These are phyloP conservation scores for Ustilago trichophora DNA, from an alignment of 1,284 basidiomycete species.

Conservation along the genomic window DNA sequence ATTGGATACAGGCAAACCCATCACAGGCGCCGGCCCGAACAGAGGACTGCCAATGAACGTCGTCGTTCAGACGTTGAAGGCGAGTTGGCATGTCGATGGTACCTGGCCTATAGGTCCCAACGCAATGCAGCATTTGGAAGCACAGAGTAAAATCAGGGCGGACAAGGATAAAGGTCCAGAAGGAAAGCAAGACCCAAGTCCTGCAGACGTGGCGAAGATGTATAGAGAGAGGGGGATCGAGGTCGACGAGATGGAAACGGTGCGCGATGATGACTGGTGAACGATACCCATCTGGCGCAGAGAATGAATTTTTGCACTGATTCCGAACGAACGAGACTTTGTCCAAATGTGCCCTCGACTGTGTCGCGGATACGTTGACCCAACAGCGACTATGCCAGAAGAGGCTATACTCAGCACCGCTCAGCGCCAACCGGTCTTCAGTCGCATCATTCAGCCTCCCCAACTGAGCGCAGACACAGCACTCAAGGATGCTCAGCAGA, in stretches of 20 bases:
- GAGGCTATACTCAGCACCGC: too few relatives aligned
- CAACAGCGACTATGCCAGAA: too few relatives aligned
- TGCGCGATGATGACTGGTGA: slow-evolving; percentile 28
- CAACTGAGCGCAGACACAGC: too few relatives aligned
- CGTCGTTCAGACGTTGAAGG: slow-evolving; percentile 31
- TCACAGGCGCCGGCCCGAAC: slow-evolving; percentile 29
- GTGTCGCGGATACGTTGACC: too few relatives aligned
- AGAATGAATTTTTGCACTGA: too few relatives aligned
- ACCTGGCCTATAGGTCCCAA: slow-evolving; percentile 40
- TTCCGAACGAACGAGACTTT: too few relatives aligned
- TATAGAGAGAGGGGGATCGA: slow-evolving; percentile 21
- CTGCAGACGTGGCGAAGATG: slow-evolving; percentile 10
- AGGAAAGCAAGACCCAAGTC: slow-evolving; percentile 33
- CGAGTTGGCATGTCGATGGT: slow-evolving; percentile 36
- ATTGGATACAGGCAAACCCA: slow-evolving; percentile 24
- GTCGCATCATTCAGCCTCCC: too few relatives aligned
- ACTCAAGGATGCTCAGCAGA: too few relatives aligned
- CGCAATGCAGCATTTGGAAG: slow-evolving; percentile 22
- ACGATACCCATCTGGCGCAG: not conserved
- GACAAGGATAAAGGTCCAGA: slow-evolving; percentile 20
- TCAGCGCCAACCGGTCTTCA: too few relatives aligned
- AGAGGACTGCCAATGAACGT: slow-evolving; percentile 34
- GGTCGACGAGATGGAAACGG: slow-evolving; percentile 5
- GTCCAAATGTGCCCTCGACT: too few relatives aligned
- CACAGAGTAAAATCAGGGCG: slow-evolving; percentile 7